These are phyloP conservation scores for Naganishia sp. DNA, from an alignment of 1,284 basidiomycete genomes.

Conservation along the genomic window DNA sequence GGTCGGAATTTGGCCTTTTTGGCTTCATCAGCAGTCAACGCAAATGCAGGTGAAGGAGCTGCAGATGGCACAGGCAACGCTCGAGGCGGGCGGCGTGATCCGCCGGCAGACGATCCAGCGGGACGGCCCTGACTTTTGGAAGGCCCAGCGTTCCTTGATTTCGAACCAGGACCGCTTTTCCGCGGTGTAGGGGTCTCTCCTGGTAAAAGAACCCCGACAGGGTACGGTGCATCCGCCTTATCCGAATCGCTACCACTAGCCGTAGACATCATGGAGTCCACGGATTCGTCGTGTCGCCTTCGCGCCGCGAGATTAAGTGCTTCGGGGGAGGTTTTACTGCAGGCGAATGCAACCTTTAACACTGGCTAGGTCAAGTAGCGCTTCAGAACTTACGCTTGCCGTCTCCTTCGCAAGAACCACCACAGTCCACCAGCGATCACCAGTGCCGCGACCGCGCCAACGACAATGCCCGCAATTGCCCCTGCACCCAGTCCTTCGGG, in stretches of 20 bases:
- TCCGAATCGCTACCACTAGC: constrained; percentile 8
- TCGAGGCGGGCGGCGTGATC: not conserved
- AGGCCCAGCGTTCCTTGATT: not conserved
- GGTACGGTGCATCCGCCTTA: constrained; percentile 13
- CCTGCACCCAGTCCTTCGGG: constrained; percentile 10
- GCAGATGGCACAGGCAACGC: not conserved
- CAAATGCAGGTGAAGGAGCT: constrained; percentile 11
- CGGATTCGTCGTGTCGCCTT: not conserved
- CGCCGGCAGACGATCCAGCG: not conserved
- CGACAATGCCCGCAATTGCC: constrained; percentile 18
- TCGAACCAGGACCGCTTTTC: not conserved
- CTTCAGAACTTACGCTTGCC: constrained; percentile 7
- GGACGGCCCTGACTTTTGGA: not conserved
- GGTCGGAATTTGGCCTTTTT: constrained; percentile 24
- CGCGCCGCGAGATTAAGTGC: constrained; percentile 1
- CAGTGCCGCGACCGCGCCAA: constrained; percentile 8
- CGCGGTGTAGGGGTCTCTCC: constrained; percentile 17
- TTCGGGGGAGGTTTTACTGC: too few relatives aligned
- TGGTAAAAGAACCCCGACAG: constrained; percentile 4
- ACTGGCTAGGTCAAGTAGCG: too few relatives aligned
- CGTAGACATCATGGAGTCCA: not conserved
- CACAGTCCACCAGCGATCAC: not conserved
- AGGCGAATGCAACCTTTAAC: too few relatives aligned
- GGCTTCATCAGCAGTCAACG: not conserved
- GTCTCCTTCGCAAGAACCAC: constrained; percentile 17